Evolutionary conservation across 495 filamentous ascomycete genomes (phyloP).

Genomic region (Tuber aestivum): DNA sequence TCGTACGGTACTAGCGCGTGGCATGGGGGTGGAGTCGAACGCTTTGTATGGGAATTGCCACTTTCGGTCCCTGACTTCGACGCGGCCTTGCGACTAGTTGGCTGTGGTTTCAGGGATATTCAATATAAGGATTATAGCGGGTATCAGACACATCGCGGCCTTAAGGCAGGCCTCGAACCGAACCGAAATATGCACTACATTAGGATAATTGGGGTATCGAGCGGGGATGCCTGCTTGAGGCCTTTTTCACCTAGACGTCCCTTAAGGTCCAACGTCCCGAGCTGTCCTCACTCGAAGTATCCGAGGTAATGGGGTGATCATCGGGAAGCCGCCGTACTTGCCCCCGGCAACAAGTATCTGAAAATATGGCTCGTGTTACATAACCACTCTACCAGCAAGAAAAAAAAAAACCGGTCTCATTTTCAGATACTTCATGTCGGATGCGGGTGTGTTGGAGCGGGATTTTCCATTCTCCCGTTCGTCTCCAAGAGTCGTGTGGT

Average conservation of each 20-base stretch:
- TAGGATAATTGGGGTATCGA: not conserved
- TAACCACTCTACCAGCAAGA: no score
- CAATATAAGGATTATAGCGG: no score
- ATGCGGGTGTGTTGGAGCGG: no score
- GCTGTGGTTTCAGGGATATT: not conserved
- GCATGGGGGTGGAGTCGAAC: not conserved
- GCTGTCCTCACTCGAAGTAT: not conserved
- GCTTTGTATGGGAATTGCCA: not conserved
- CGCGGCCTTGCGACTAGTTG: not conserved
- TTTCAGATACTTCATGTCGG: no score
- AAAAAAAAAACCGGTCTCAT: no score
- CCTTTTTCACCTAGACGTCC: not conserved
- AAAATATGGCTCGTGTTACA: no score
- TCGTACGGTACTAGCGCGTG: not conserved
- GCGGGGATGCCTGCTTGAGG: not conserved
- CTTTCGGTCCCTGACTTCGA: not conserved
- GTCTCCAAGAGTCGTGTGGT: not conserved
- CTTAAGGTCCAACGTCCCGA: not conserved
- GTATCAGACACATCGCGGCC: not conserved
- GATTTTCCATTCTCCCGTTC: not conserved
- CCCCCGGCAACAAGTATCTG: no score
- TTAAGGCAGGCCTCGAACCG: not conserved
- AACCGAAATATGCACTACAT: not conserved
- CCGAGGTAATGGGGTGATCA: not conserved
- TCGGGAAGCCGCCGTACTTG: not conserved